phyloP scores from a whole-genome alignment of 2,329 filamentous ascomycete species.

The Colletotrichum tabaci region DNA sequence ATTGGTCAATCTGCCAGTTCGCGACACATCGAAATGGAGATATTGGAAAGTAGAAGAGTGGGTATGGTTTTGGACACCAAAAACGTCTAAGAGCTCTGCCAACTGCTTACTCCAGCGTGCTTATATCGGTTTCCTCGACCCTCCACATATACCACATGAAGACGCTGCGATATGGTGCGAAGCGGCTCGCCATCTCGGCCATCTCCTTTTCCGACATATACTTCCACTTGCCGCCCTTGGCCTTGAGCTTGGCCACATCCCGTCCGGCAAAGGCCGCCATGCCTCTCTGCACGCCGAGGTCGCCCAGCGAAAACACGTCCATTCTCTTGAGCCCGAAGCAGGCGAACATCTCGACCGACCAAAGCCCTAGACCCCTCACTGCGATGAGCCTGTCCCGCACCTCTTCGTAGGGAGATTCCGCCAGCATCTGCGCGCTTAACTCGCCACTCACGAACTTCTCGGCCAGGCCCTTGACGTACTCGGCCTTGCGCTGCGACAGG shows the following conservation, averaged over 20 bases:
- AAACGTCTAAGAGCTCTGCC: conserved; percentile 1
- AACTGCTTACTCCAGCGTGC: conserved; percentile 64
- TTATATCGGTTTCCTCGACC: conserved; percentile 84
- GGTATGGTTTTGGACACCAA: not conserved
- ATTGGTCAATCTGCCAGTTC: conserved; percentile 5
- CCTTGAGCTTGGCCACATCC: conserved; percentile 88
- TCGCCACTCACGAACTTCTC: conserved; percentile 84
- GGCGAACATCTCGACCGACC: conserved; percentile 99
- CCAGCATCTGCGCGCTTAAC: conserved; percentile 81
- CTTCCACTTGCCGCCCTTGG: conserved; percentile 89
- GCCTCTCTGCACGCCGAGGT: conserved; percentile 93
- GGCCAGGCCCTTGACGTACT: conserved; percentile 91
- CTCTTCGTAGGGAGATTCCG: conserved; percentile 86
- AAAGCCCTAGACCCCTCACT: conserved; percentile 87
- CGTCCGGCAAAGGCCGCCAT: conserved; percentile 90
- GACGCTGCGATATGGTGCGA: conserved; percentile 88
- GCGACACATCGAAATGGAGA: not conserved
- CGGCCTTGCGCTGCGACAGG: conserved; percentile 93
- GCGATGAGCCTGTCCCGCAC: conserved; percentile 86
- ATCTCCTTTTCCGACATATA: conserved; percentile 97
- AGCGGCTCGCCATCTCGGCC: conserved; percentile 84
- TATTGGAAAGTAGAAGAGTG: not conserved
- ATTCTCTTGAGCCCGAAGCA: conserved; percentile 94
- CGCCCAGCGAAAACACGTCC: conserved; percentile 93
- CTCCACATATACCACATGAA: conserved; percentile 99